A percentile compares a stretch with the other conserved stretches of the same genome.
These are phyloP conservation scores for Trametes pubescens DNA, from an alignment of 1,284 basidiomycete species.

Conservation along the genomic window DNA sequence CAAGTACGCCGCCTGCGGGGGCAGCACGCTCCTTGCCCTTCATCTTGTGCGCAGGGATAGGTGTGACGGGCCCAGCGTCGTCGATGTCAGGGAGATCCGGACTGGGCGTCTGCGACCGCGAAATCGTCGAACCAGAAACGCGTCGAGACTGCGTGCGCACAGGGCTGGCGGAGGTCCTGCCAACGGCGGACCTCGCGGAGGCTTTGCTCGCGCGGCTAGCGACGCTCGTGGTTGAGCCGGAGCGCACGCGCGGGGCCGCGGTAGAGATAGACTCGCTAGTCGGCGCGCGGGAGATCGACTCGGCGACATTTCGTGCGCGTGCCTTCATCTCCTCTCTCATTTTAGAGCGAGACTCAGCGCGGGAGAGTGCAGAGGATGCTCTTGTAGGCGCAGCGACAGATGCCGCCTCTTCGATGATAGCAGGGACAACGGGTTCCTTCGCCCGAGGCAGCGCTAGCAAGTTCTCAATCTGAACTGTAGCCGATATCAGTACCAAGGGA, in stretches of 20 bases:
- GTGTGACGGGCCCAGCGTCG: constrained; percentile 51
- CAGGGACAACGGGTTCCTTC: constrained; percentile 31
- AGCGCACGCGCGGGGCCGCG: constrained; percentile 31
- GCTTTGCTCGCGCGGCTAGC: constrained; percentile 31
- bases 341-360: constrained; percentile 24
- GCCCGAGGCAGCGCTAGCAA: constrained; percentile 34
- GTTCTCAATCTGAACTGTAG: constrained; percentile 37
- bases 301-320: constrained; percentile 21
- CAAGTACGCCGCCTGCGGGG: constrained; percentile 41
- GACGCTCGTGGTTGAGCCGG: constrained; percentile 31
- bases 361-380: constrained; percentile 27
- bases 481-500: neutral
- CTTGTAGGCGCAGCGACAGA: constrained; percentile 22
- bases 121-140: constrained; percentile 32
- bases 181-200: constrained; percentile 17
- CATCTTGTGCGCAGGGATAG: constrained; percentile 47
- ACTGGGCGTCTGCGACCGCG: constrained; percentile 55
- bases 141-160: constrained; percentile 19
- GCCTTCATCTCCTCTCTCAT: constrained; percentile 10
- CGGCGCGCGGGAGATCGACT: constrained; percentile 18
- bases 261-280: constrained; percentile 29
- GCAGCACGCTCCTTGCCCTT: constrained; percentile 31
- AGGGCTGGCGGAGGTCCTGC: constrained; percentile 20
- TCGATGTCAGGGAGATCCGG: constrained; percentile 56
- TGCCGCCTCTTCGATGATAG: constrained; percentile 7